Evolutionary conservation across 2,329 filamentous ascomycete genomes (phyloP), one percentile per base, ranked within the genome.

Genomic region (Coleophoma cylindrospora): DNA sequence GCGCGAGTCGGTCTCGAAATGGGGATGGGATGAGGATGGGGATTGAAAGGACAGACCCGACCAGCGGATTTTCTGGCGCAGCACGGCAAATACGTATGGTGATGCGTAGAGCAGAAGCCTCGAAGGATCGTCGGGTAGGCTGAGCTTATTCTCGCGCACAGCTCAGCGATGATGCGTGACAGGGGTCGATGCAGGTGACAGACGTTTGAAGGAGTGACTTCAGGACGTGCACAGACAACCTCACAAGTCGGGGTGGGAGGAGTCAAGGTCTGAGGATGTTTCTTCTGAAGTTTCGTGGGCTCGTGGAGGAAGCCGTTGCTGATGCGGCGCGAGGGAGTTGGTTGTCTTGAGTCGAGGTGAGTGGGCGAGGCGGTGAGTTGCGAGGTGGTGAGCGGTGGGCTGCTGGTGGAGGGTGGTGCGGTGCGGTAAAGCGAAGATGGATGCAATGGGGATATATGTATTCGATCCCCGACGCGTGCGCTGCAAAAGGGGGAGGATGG

Each of bases 31-130:
- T 17, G 8, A 3, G 19, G 19, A 19, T 19, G n/a, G 21, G 21
- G 41, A 27, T 38, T n/a, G 13, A n/a, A 38, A 38, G 7, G 41
- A 27, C 22, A 44, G 41, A 44, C 41, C 41, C 41, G 41, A 44
- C 41, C 41, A 44, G 41, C 41, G 41, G 41, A 44, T 27, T 32
- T 27, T 44, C 41, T 44, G 41, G 41, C 41, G 41, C 41, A 44
- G 41, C 41, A 33, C n/a, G n/a, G 21, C 17, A 32, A 22, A 32
- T 27, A 12, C 19, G n/a, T 15, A 33, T 15, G 27, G n/a, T 4
- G 14, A 44, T 8, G 21, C 11, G 27, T 21, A 44, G 17, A 2
- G n/a, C 32, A 32, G 32, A 44, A 44, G 41, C 41, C 41, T 44
- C n/a, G 41, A 44, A 44, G 41, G 41, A 44, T 44, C 19, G 41